A percentile compares a stretch with the other conserved stretches of the same genome.
These are phyloP conservation scores for Oemleria cerasiformis DNA, from an alignment of 306 rosid genomes.

Conservation along the genomic window DNA sequence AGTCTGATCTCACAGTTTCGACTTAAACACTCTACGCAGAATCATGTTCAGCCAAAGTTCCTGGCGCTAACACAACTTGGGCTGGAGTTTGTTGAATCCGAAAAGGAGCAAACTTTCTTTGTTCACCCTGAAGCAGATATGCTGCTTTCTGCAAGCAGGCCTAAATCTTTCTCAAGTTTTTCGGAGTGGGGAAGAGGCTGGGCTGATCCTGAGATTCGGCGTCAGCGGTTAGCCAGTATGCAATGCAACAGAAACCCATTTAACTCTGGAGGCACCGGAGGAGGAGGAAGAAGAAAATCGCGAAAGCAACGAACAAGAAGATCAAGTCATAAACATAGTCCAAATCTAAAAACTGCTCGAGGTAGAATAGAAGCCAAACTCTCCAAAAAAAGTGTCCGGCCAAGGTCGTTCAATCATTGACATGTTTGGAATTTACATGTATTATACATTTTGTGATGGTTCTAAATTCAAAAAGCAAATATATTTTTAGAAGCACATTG, in stretches of 20 bases:
- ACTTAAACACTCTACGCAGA: conserved; percentile 39
- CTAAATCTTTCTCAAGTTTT: conserved; percentile 62
- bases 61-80: conserved; percentile 72
- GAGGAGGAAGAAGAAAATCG: conserved; percentile 27
- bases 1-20: conserved; percentile 4
- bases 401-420: not conserved
- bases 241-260: conserved; percentile 27
- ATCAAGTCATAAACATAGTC: conserved; percentile 7
- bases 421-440: not conserved
- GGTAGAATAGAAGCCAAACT: conserved; percentile 70
- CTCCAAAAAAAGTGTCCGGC: conserved; percentile 31
- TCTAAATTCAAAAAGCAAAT: too few species aligned
- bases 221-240: conserved; percentile 59
- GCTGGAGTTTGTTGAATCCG: conserved; percentile 44
- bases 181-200: conserved; percentile 89
- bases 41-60: conserved; percentile 68
- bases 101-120: conserved; percentile 42
- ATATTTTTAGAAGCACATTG: too few species aligned
- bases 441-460: not conserved
- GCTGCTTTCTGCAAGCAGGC: conserved; percentile 50
- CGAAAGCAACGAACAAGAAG: conserved; percentile 15
- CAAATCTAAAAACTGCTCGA: conserved; percentile 41
- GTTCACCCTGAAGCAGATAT: conserved; percentile 89
- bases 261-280: conserved; percentile 4
- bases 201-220: conserved; percentile 97